phyloP scores from a whole-genome alignment of 306 rosid species.

The Cicer yamashitae region DNA sequence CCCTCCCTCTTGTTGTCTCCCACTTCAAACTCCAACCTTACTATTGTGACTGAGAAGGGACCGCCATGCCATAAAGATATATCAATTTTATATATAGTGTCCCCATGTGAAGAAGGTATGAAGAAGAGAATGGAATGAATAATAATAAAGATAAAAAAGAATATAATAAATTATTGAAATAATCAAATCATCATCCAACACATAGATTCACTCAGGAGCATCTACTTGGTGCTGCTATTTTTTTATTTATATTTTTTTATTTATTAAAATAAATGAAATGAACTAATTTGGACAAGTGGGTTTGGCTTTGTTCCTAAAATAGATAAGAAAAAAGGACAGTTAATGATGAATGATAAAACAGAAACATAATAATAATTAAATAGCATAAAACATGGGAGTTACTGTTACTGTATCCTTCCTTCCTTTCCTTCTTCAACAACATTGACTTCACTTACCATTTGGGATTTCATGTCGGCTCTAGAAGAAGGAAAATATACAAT shows the following conservation, averaged over 20 bases:
- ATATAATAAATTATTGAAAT: background rate
- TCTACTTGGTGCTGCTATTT: background rate
- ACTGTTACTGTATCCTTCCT: conserved; percentile 8
- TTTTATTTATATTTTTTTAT: background rate
- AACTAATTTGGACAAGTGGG: conserved; percentile 43
- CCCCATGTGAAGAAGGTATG: conserved; percentile 44
- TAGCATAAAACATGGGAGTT: conserved; percentile 1
- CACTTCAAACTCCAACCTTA: conserved; percentile 27
- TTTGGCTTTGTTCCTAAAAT: conserved; percentile 41
- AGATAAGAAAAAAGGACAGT: conserved; percentile 38
- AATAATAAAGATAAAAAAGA: conserved; percentile 10
- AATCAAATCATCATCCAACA: conserved; percentile 16
- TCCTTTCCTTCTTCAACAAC: conserved; percentile 8
- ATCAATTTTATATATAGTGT: conserved; percentile 40
- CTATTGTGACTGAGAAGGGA: conserved; percentile 44
- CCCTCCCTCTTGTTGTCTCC: conserved; percentile 27
- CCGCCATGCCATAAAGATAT: conserved; percentile 52
- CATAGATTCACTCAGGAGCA: conserved; percentile 20
- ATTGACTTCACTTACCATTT: conserved; percentile 25
- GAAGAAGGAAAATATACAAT: background rate
- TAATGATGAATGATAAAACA: background rate
- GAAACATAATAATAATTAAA: background rate
- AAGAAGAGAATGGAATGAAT: conserved; percentile 20
- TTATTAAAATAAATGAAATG: background rate
- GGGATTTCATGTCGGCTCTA: conserved; percentile 27